Evolutionary conservation across 768 basidiomycete genomes (phyloP), one percentile per base, ranked within the genome.

Genomic region (Lanmaoa rubissima): DNA sequence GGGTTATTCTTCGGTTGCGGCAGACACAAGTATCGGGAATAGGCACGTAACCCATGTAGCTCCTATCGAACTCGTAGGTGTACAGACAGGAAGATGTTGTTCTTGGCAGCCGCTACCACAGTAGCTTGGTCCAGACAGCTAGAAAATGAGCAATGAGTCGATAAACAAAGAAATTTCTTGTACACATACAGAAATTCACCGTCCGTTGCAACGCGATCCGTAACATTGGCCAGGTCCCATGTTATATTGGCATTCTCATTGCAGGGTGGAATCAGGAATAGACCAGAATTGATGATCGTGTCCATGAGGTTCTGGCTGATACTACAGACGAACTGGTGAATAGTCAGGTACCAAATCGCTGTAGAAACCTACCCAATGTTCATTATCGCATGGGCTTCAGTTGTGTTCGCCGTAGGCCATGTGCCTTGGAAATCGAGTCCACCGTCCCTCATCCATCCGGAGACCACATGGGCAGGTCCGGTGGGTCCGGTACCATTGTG

Each of bases 401-500:
- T 56, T 24, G 52, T 56, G 35, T 61, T 54, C 17, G 16, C 28
- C 24, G 68, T 65, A 10, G 78, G 76, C 51, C 72, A 74, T 36
- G 55, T 31, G 2, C 75, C 73, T 32, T 77, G 70, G 60, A 82
- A 79, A 40, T 78, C 75, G 0, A 77, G 70, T 0, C 80, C 82
- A 60, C 82, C 81, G 55, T 79, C 79, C 19, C 76, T 68, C 77
- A 80, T 80, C 73, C 75, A 77, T 1, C 81, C 81, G 57, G 78
- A 77, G 57, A 83, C 73, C 40, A 77, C 73, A 53, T 78, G 78
- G 1, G 76, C 79, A 26, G 76, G 66, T 6, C 78, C 78, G 2
- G 72, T 68, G 0, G 74, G 74, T 0, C 75, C 78, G 1, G 66
- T 58, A 1, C 77, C 77, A 45, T 73, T 71, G 14, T 81, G 61